A percentile compares a stretch with the other conserved stretches of the same genome.
Evolutionary conservation across 2,329 filamentous ascomycete genomes (phyloP).

Genomic region (Daldinia sp.): DNA sequence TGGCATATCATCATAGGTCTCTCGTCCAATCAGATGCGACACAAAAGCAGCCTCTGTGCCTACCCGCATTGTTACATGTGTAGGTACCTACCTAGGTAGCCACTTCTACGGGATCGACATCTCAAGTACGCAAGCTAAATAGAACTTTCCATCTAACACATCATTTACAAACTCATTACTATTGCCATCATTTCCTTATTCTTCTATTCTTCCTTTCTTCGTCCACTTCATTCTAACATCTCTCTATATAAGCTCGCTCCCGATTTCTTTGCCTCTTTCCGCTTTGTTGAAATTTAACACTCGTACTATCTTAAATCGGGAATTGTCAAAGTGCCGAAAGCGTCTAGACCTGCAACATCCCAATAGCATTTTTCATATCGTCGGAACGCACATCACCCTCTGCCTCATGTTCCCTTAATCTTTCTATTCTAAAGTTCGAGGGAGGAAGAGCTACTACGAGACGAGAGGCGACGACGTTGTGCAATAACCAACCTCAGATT

Average conservation of each 20-base stretch:
- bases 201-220: background rate
- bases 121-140: slow-evolving; percentile 22
- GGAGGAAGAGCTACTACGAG: slow-evolving; percentile 23
- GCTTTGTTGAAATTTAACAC: slow-evolving; percentile 14
- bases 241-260: background rate
- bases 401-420: slow-evolving; percentile 41
- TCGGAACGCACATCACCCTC: slow-evolving; percentile 2
- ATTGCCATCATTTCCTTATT: slow-evolving; percentile 15
- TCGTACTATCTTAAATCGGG: slow-evolving; percentile 9
- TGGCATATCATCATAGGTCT: slow-evolving; percentile 43
- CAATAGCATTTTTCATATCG: slow-evolving; percentile 6
- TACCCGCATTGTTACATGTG: slow-evolving; percentile 8
- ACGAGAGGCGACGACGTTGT: slow-evolving; percentile 36
- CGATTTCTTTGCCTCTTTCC: background rate
- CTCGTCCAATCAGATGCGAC: slow-evolving; percentile 42
- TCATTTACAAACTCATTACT: slow-evolving; percentile 7
- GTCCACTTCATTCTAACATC: background rate
- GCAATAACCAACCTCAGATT: slow-evolving; percentile 32
- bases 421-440: slow-evolving; percentile 23
- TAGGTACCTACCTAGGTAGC: slow-evolving; percentile 14
- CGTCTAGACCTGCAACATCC: slow-evolving; percentile 13
- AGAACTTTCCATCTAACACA: slow-evolving; percentile 29
- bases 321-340: slow-evolving; percentile 33
- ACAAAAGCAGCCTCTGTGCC: slow-evolving; percentile 30
- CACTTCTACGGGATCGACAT: slow-evolving; percentile 20